A percentile compares a stretch with the other conserved stretches of the same genome.
Evolutionary conservation across 805 yeast species (phyloP).

Genomic region (Candida nanaspora): DNA sequence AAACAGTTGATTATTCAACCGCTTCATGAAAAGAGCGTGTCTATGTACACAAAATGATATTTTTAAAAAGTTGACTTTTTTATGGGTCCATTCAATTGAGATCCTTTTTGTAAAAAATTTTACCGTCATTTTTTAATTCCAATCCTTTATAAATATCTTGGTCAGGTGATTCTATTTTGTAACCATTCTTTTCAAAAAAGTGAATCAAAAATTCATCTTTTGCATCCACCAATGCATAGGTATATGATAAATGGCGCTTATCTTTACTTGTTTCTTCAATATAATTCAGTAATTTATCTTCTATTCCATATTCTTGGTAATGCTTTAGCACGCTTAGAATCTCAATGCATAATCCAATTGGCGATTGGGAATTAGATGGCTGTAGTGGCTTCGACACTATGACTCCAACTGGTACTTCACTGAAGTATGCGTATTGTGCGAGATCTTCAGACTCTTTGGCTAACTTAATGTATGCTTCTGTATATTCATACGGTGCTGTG

Average conservation of each 20-base stretch:
- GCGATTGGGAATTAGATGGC: conserved; percentile 31
- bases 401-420: conserved; percentile 79
- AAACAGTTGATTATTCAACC: no score
- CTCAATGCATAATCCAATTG: conserved; percentile 19
- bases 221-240: conserved; percentile 15
- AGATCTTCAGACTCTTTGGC: conserved; percentile 42
- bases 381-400: conserved; percentile 49
- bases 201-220: conserved; percentile 6
- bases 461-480: conserved; percentile 45
- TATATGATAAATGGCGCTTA: conserved; percentile 41
- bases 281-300: conserved; percentile 47
- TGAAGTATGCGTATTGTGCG: conserved; percentile 49
- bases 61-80: no score
- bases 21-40: no score
- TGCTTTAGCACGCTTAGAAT: conserved; percentile 43
- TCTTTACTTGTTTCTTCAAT: conserved; percentile 49
- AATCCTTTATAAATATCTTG: conserved; percentile 17
- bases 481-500: conserved; percentile 47
- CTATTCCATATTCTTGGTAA: conserved; percentile 54
- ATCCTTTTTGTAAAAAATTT: conserved; percentile 4
- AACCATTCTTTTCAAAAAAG: conserved; percentile 11
- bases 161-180: conserved; percentile 9
- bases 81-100: background rate
- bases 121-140: conserved; percentile 4
- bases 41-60: no score